Evolutionary conservation across 495 filamentous ascomycete genomes (phyloP), one percentile per base, ranked within the genome.

Genomic region (Peziza echinospora): DNA sequence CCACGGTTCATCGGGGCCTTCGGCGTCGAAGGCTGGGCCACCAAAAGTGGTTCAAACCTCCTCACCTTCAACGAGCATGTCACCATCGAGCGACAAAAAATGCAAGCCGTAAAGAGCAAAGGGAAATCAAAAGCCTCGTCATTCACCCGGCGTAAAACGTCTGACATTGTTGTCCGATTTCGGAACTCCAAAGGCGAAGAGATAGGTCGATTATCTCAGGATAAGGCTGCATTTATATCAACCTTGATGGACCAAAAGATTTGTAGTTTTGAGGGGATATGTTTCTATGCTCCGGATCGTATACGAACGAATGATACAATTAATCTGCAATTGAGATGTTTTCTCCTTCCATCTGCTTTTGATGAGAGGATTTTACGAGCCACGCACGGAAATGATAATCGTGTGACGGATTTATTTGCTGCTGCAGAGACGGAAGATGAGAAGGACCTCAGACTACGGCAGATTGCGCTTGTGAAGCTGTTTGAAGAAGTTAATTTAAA

Each of bases 151-250:
- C 47, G 68, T 55, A 62, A 81, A 54, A 67, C 71, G 63, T 67
- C 70, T 22, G 89, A 97, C 62, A 76, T 93, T 26, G 70, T 97
- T 43, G 91, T 94, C n/a, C 77, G 89, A 13, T 96, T 97, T 59
- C 93, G 81, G 2, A 91, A 84, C 55, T 57, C 64, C 3, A 67
- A 61, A 44, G 87, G 86, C 10, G 75, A 79, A 47, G 89, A 97
- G 57, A 66, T 97, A 37, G 89, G 91, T 13, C 67, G 89, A 52
- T 63, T 97, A n/a, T 80, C 84, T 21, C 82, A 82, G 48, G 89
- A 97, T 28, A 78, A 73, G 10, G 84, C 89, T n/a, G 74, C 77
- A 44, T 97, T 91, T 85, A 80, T 97, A 8, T 93, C 86, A 17
- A 78, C 85, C 0, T 62, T 97, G 50, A 76, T 97, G 44, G 89